A percentile compares a stretch with the other conserved stretches of the same genome.
Evolutionary conservation across 805 yeast species (phyloP).

Genomic region (Limtongia smithiae): DNA sequence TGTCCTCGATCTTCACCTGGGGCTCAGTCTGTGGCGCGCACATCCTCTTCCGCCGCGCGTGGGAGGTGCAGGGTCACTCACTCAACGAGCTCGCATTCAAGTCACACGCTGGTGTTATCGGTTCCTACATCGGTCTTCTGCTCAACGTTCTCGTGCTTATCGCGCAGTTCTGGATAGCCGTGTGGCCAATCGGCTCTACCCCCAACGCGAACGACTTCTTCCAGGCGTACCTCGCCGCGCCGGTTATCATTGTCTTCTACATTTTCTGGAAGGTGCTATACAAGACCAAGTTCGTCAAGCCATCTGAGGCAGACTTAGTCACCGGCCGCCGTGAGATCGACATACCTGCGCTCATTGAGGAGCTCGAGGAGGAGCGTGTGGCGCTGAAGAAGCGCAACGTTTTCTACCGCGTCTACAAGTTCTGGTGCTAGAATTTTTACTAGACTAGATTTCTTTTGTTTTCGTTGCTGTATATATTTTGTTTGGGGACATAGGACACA

Average conservation of each 20-base stretch:
- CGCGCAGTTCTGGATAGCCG: constrained; percentile 80
- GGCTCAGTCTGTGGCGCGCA: constrained; percentile 67
- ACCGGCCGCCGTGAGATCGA: constrained; percentile 63
- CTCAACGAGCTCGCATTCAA: constrained; percentile 63
- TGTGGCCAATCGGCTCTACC: constrained; percentile 56
- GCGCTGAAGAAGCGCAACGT: constrained; percentile 46
- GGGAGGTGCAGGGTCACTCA: constrained; percentile 63
- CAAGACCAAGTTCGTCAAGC: constrained; percentile 43
- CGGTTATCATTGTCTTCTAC: constrained; percentile 45
- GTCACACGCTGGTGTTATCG: constrained; percentile 64
- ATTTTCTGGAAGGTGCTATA: constrained; percentile 51
- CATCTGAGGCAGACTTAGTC: constrained; percentile 55
- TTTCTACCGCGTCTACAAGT: constrained; percentile 50
- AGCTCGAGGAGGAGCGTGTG: constrained; percentile 56
- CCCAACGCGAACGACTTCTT: constrained; percentile 47
- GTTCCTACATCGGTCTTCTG: constrained; percentile 59
- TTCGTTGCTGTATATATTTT: no score
- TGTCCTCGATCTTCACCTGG: constrained; percentile 79
- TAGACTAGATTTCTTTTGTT: no score
- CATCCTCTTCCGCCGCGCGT: constrained; percentile 61
- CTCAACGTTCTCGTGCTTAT: constrained; percentile 59
- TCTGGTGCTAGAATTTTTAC: constrained; percentile 48
- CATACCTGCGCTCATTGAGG: constrained; percentile 53
- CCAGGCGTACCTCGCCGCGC: constrained; percentile 51
- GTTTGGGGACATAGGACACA: no score